Percentiles rank a stretch among this genome's conserved stretches.
Evolutionary conservation across 306 rosid species (phyloP).

Genomic region (Elaeagnus macrophylla): DNA sequence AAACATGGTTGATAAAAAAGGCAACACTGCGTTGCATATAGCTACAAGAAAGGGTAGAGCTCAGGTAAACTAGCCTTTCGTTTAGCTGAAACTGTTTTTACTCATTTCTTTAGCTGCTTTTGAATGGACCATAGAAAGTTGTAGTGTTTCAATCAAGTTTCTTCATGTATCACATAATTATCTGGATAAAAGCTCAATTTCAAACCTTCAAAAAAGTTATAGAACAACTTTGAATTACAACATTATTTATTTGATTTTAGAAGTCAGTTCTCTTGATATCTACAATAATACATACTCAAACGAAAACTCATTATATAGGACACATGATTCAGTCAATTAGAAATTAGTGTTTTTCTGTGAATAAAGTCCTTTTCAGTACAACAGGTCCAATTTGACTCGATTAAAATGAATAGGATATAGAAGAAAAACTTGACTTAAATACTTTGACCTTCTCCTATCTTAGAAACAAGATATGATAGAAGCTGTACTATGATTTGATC

Average conservation of each 20-base stretch:
- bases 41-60: conserved; percentile 75
- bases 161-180: no score
- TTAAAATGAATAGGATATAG: neutral
- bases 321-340: no score
- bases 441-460: conserved; percentile 4
- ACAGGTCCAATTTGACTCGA: neutral
- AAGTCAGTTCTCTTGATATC: no score
- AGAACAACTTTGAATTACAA: no score
- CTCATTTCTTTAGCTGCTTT: neutral
- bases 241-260: no score
- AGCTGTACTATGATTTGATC: neutral
- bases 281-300: no score
- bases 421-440: neutral
- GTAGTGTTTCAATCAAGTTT: neutral
- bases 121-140: neutral
- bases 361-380: no score
- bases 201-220: no score
- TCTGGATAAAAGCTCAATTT: no score
- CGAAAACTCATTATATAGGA: no score
- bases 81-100: neutral
- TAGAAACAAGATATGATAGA: neutral
- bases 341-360: neutral
- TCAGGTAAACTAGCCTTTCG: conserved; percentile 39
- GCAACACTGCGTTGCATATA: conserved; percentile 77
- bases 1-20: conserved; percentile 70